Evolutionary conservation across 164 flowering plant species (phyloP).

Genomic region (Liquidambar formosana): DNA sequence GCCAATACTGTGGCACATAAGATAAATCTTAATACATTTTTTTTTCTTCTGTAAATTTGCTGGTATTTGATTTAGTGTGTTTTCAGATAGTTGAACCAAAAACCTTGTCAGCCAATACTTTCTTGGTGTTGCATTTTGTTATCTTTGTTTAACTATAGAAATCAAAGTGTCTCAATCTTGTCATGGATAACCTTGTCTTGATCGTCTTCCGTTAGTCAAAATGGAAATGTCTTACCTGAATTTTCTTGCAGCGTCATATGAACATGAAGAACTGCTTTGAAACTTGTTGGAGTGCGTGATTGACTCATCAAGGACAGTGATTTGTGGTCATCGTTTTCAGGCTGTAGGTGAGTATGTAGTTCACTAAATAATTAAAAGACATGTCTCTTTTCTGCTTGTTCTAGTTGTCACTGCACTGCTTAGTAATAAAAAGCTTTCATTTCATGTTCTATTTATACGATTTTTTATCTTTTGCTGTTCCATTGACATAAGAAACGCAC

Average conservation of each 20-base stretch:
- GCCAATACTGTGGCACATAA: no score
- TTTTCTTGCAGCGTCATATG: slow-evolving; percentile 16
- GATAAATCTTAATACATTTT: no score
- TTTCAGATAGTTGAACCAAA: no score
- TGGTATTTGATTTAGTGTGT: no score
- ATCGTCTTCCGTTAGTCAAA: neutral
- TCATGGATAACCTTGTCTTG: no score
- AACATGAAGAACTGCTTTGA: neutral
- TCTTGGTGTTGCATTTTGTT: no score
- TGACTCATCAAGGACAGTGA: slow-evolving; percentile 9
- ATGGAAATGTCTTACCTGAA: neutral
- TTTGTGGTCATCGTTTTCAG: slow-evolving; percentile 15
- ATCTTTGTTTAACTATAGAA: no score
- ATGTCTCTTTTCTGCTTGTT: slow-evolving; percentile 19
- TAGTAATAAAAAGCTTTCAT: slow-evolving; percentile 27
- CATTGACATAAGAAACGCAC: slow-evolving; percentile 73
- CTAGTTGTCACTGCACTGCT: slow-evolving; percentile 2
- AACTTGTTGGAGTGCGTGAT: slow-evolving; percentile 15
- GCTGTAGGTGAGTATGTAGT: slow-evolving; percentile 45
- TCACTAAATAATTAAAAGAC: slow-evolving; percentile 12
- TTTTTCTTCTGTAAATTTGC: no score
- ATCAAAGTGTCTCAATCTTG: no score
- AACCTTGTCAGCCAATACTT: no score
- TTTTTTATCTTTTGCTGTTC: slow-evolving; percentile 4
- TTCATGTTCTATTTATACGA: slow-evolving; percentile 1